Evolutionary conservation across 345 rosid genomes (phyloP).

Genomic region (Abelmoschus esculentus): DNA sequence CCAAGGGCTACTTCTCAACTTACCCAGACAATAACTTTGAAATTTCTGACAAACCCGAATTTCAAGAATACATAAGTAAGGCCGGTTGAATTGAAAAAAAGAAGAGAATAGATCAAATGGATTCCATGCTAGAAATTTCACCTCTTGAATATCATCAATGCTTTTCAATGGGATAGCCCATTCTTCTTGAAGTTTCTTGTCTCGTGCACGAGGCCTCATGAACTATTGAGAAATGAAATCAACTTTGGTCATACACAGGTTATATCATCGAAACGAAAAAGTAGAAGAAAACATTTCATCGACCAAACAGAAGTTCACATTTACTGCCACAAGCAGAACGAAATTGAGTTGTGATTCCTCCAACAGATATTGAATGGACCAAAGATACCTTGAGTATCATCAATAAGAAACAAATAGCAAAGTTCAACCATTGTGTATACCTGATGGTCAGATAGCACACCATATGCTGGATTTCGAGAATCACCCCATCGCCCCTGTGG

Average conservation of each 20-base stretch:
- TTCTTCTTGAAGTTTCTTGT: conserved; percentile 86
- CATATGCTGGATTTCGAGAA: conserved; percentile 79
- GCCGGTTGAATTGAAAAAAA: not conserved
- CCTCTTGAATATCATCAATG: conserved; percentile 78
- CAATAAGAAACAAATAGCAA: not conserved
- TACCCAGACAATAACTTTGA: conserved; percentile 71
- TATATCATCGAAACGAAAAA: not conserved
- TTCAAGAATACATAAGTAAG: conserved; percentile 12
- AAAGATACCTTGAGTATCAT: not conserved
- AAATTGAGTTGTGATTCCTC: not conserved
- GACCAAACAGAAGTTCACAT: not conserved
- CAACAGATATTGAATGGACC: not conserved
- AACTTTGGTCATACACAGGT: conserved; percentile 3
- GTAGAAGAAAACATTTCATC: not conserved
- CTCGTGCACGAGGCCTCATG: conserved; percentile 76
- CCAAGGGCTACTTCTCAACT: conserved; percentile 86
- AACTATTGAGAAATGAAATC: conserved; percentile 33
- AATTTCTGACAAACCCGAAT: conserved; percentile 58
- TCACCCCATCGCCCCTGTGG: conserved; percentile 96
- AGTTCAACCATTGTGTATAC: conserved; percentile 21
- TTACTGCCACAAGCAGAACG: not conserved
- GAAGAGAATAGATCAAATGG: not conserved
- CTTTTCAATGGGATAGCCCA: conserved; percentile 72
- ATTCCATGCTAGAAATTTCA: conserved; percentile 19
- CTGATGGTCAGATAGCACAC: conserved; percentile 84